phyloP scores from a whole-genome alignment of 2,329 filamentous ascomycete genomes.

The Dactylellina haptotyla region DNA sequence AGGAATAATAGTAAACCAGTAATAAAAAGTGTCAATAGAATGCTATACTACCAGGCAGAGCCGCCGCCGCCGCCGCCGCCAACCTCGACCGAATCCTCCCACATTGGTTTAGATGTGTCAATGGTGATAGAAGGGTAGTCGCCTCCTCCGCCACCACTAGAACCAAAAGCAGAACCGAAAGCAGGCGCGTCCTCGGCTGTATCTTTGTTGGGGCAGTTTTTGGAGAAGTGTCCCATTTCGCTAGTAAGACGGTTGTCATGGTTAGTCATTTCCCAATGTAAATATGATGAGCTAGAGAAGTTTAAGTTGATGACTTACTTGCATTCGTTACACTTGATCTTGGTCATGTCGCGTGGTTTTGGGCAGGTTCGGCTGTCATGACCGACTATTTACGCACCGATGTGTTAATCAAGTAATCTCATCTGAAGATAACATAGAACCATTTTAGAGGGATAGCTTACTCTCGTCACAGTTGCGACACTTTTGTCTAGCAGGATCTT shows the following conservation, averaged over 20 bases:
- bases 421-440: too few relatives aligned
- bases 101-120: constrained; percentile 23
- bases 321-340: constrained; percentile 45
- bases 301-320: constrained; percentile 14
- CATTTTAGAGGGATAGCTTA: constrained; percentile 57
- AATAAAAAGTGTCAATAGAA: constrained; percentile 12
- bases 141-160: constrained; percentile 38
- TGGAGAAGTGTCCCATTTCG: constrained; percentile 41
- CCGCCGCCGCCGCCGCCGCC: constrained; percentile 28
- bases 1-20: constrained; percentile 8
- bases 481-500: constrained; percentile 69
- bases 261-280: too few relatives aligned
- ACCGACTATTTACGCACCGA: too few relatives aligned
- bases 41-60: constrained; percentile 25
- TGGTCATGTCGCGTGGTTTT: constrained; percentile 32
- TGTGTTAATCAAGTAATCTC: constrained; percentile 47
- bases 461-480: constrained; percentile 69
- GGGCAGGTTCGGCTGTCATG: constrained; percentile 63
- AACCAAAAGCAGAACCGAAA: constrained; percentile 39
- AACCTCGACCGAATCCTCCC: constrained; percentile 20
- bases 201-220: constrained; percentile 36
- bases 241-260: too few relatives aligned
- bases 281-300: background rate
- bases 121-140: background rate
- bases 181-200: constrained; percentile 17